Conservation (phyloP, 495 filamentous ascomycete genomes). For the Penicillium paxilli region DNA sequence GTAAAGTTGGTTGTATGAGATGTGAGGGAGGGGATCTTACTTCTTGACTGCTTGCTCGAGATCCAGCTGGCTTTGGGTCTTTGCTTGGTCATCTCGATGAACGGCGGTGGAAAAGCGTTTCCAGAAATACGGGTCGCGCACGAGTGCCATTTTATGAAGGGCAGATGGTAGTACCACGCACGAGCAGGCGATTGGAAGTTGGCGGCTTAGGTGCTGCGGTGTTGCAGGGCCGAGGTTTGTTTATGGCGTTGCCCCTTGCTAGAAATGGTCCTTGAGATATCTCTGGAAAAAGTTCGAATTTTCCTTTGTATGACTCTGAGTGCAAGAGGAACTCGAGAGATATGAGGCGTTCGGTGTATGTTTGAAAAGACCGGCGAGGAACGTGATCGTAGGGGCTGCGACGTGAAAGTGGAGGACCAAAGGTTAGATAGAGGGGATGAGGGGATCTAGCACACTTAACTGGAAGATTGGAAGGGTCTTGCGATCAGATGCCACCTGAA, state of each 20-base stretch:
- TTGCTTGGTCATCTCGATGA: slow-evolving; percentile 46
- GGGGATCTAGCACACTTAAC: slow-evolving; percentile 15
- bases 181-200: neutral
- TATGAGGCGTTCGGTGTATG: no score
- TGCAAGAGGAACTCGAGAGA: no score
- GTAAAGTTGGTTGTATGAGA: neutral
- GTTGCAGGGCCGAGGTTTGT: no score
- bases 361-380: neutral
- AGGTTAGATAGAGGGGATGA: slow-evolving; percentile 3
- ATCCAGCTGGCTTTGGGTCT: slow-evolving; percentile 6
- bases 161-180: neutral
- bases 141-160: slow-evolving; percentile 31
- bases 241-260: no score
- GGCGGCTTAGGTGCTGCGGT: neutral
- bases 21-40: slow-evolving; percentile 1
- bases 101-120: slow-evolving; percentile 61
- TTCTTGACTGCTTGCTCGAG: slow-evolving; percentile 17
- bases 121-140: slow-evolving; percentile 64
- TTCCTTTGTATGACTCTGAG: no score
- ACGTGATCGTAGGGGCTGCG: neutral
- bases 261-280: no score
- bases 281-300: no score
- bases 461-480: slow-evolving; percentile 3
- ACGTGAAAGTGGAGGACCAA: neutral
- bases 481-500: slow-evolving; percentile 8